A percentile compares a stretch with the other conserved stretches of the same genome.
These are phyloP conservation scores for Pyrrhoderma noxium DNA, from an alignment of 1,284 basidiomycete species.

Conservation along the genomic window DNA sequence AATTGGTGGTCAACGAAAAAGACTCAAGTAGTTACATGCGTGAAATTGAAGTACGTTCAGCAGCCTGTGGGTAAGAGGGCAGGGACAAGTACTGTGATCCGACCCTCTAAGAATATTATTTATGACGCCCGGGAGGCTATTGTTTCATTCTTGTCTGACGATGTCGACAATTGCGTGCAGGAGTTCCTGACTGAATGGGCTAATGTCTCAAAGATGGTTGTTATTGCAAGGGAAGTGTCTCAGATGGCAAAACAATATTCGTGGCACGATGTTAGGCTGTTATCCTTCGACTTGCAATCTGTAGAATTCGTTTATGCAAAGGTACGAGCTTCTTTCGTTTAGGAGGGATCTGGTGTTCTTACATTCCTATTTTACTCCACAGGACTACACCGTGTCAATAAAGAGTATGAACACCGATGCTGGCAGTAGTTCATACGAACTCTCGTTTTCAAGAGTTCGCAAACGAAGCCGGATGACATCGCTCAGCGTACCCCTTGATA, in stretches of 20 bases:
- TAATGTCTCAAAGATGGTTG: conserved; percentile 83
- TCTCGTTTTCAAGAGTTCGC: conserved; percentile 57
- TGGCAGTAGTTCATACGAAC: conserved; percentile 48
- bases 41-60: conserved; percentile 82
- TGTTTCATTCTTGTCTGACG: conserved; percentile 78
- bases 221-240: conserved; percentile 84
- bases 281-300: conserved; percentile 84
- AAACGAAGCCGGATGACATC: conserved; percentile 19
- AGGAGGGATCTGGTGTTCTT: neutral
- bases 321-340: conserved; percentile 28
- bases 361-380: neutral
- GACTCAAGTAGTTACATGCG: conserved; percentile 75
- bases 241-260: conserved; percentile 67
- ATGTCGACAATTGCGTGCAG: conserved; percentile 81
- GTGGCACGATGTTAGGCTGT: conserved; percentile 67
- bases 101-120: conserved; percentile 75
- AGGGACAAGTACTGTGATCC: conserved; percentile 54
- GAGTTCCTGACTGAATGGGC: conserved; percentile 90
- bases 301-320: conserved; percentile 78
- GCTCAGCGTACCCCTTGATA: conserved; percentile 22
- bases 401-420: conserved; percentile 35
- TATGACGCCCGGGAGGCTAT: conserved; percentile 82
- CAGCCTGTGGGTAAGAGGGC: conserved; percentile 71
- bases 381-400: conserved; percentile 70
- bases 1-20: conserved; percentile 85